Base-by-base conservation (phyloP, 768 basidiomycete genomes). In the Russula earlei region DNA sequence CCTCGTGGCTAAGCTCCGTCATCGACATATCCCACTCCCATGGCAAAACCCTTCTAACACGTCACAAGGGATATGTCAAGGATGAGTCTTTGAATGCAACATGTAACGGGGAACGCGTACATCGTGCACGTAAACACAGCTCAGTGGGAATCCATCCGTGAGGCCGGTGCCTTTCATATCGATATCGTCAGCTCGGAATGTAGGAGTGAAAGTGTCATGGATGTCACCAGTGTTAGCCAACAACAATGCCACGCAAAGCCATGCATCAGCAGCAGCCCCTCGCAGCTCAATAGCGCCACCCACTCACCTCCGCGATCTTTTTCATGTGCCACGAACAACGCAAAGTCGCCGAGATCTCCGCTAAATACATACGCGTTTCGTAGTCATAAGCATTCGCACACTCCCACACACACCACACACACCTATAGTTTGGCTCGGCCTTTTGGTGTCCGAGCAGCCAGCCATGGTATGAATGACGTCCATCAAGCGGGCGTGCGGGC, bases 301-400 rank as follows among this genome's bases (percentile, higher is more conserved):
- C 9, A 59, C 73, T 33, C 57, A 83, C 83, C 45, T 76, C 50
- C 4, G 92, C 91, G 41, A 85, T 73, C 34, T 77, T 64, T 70
- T 91, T 88, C 84, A 94, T 85, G 56, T 88, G 78, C 63, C 14
- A 90, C 84, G 61, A 94, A 96, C n/a, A 86, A 89, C 37, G 84
- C 76, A 65, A 93, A 86, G 62, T 91, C 88, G n/a, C 90, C 91
- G 25, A 83, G 75, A 64, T 83, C 81, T 14, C 80, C 82, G 55
- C 77, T 74, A 7, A 34, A 24, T 24, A 45, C 15, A 24, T 25
- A 45, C 15, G 34, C 22, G n/a, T 38, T 6, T 10, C n/a, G 11
- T 17, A 9, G 48, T 37, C 36, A 24, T 2, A 15, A 20, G 42
- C 14, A 36, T 14, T 14, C 4, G 14, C 14, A 25, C 1, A 34